These are phyloP conservation scores for Trypanosoma boissoni DNA, from an alignment of 208 protist species.

Conservation along the genomic window DNA sequence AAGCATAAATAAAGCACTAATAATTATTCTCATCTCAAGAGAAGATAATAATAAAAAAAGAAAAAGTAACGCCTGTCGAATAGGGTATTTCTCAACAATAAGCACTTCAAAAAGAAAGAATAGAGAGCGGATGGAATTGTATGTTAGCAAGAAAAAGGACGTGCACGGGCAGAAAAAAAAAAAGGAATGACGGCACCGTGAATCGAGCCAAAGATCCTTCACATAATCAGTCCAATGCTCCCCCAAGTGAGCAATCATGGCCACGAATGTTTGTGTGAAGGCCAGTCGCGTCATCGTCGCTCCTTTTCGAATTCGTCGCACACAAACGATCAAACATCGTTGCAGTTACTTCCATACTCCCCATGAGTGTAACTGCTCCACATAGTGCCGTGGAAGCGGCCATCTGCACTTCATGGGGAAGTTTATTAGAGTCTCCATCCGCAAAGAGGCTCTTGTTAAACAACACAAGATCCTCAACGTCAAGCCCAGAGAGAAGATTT, in stretches of 20 bases:
- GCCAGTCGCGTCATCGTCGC: neutral
- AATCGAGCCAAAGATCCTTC: conserved; percentile 89
- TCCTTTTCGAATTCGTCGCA: neutral
- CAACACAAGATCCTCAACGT: conserved; percentile 41
- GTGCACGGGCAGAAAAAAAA: neutral
- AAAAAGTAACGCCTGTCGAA: too few relatives aligned
- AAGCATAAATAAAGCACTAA: conserved; percentile 1
- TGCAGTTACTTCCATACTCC: conserved; percentile 17
- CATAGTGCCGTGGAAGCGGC: conserved; percentile 63
- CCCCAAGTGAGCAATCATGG: conserved; percentile 88
- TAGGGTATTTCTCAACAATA: too few relatives aligned
- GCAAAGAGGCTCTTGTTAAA: conserved; percentile 28
- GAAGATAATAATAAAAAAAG: conserved; percentile 4
- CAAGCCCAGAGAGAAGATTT: conserved; percentile 15
- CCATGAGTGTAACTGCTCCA: conserved; percentile 43
- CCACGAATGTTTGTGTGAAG: conserved; percentile 10
- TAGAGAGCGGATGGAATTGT: neutral
- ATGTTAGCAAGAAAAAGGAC: neutral
- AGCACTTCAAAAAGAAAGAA: conserved; percentile 12
- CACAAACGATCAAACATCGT: conserved; percentile 9
- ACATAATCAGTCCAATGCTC: conserved; percentile 91
- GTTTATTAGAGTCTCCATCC: neutral
- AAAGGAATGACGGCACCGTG: conserved; percentile 75
- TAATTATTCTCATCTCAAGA: neutral
- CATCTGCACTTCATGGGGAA: conserved; percentile 64